Evolutionary conservation across 2,329 filamentous ascomycete species (phyloP).

Genomic region (Trichoderma koningiopsis): DNA sequence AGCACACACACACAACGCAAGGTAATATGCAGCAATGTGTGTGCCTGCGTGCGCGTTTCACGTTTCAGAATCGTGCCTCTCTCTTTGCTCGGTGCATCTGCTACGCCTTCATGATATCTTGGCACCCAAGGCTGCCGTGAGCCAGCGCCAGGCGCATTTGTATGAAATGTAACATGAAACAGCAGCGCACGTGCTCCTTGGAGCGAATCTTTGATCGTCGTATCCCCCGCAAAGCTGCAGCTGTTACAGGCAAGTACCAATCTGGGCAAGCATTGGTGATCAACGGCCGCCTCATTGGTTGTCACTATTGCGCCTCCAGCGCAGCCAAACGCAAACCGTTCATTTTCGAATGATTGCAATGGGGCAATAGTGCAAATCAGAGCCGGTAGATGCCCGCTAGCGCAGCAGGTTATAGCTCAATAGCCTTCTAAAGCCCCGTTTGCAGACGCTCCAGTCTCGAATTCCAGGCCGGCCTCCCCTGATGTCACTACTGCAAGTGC

Average conservation of each 20-base stretch:
- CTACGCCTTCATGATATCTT: too few species aligned
- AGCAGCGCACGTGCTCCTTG: neutral
- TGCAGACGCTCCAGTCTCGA: neutral
- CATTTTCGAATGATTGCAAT: neutral
- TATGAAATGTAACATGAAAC: neutral
- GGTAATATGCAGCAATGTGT: neutral
- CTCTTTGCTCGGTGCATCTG: neutral
- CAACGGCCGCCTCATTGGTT: neutral
- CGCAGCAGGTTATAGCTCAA: neutral
- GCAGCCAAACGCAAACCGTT: neutral
- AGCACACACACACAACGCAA: neutral
- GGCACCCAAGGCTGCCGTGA: neutral
- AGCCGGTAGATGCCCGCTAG: neutral
- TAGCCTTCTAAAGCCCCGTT: neutral
- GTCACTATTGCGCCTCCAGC: neutral
- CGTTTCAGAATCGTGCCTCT: neutral
- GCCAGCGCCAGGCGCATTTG: neutral
- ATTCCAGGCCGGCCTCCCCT: neutral
- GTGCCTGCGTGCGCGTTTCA: neutral
- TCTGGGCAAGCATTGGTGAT: neutral
- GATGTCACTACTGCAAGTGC: constrained; percentile 10
- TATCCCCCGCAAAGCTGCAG: neutral
- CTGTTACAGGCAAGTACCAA: neutral
- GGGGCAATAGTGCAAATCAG: neutral
- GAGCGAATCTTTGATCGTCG: neutral